Evolutionary conservation across 2,329 filamentous ascomycete genomes (phyloP), one percentile per base, ranked within the genome.

Genomic region (Arthrobotrys entomopaga): DNA sequence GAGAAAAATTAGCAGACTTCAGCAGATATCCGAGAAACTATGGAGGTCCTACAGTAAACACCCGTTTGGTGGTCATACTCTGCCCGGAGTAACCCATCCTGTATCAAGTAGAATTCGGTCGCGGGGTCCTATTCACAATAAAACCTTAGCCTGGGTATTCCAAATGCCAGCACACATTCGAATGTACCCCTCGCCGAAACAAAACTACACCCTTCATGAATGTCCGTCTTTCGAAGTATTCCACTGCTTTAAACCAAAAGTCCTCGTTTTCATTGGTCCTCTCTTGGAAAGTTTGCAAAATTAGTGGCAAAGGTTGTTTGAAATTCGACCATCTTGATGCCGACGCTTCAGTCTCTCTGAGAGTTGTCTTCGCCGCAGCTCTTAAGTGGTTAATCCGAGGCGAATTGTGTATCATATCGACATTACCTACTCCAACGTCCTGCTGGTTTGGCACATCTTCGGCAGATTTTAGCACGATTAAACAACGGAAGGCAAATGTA

Each of bases 201-300:
- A 99, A 83, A 2, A 92, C 84, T 0, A 89, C 89, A 2, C 91
- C 92, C 0, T 88, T 86, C 0, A 85, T 77, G 76, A 90, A 91
- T 73, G 90, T 87, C 75, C 87, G 87, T 50, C 88, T 87, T 43
- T 84, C 82, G 80, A 99, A 97, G 82, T 91, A 98, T 0, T 87
- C 84, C 3, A 88, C 87, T 0, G 89, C 89, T 0, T 88, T 88
- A 81, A 93, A 94, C 95, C 95, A 99, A 80, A 98, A 98, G 81
- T 97, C 93, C 81, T 97, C 93, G 79, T 94, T 95, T 81, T 91
- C 89, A 60, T 88, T 84, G 59, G 91, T 96, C 11, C 97, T 84
- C 50, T 92, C 91, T 80, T 95, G 90, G 83, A 99, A 98, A n/a
- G 95, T 92, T 80, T 97, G 94, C 22, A 99, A 86, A 81, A 99